Percentiles rank a stretch among this genome's conserved stretches.
phyloP scores from a whole-genome alignment of 495 filamentous ascomycete genomes.

The Penicillium waksmanii region DNA sequence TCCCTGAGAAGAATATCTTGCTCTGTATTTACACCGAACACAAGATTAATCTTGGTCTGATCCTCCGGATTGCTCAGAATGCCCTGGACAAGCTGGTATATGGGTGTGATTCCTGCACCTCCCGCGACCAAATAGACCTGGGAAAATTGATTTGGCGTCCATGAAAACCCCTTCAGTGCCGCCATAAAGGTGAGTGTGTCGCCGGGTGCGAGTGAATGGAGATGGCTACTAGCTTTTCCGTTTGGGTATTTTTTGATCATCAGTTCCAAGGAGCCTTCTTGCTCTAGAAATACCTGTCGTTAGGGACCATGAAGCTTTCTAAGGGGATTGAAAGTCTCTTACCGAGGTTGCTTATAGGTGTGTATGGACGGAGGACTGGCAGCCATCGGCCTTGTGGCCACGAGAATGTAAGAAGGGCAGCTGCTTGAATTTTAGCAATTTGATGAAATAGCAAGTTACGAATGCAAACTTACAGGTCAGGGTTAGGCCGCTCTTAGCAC shows the following conservation, averaged over 20 bases:
- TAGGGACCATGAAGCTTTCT: neutral
- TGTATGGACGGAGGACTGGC: conserved; percentile 62
- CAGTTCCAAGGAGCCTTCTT: conserved; percentile 58
- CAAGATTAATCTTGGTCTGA: conserved; percentile 62
- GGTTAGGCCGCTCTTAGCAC: conserved; percentile 51
- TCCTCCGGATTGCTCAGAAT: conserved; percentile 66
- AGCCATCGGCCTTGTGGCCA: conserved; percentile 55
- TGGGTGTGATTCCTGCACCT: conserved; percentile 66
- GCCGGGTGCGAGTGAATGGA: conserved; percentile 65
- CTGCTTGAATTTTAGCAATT: conserved; percentile 26
- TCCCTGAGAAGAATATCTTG: conserved; percentile 60
- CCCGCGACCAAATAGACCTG: conserved; percentile 64
- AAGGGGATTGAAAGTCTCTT: conserved; percentile 10
- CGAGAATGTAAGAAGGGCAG: conserved; percentile 58
- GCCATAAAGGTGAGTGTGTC: conserved; percentile 57
- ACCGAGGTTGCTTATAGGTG: conserved; percentile 60
- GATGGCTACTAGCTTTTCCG: conserved; percentile 61
- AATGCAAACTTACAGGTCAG: conserved; percentile 50
- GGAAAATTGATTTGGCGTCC: conserved; percentile 57
- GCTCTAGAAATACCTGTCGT: conserved; percentile 36
- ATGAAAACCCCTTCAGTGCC: conserved; percentile 54
- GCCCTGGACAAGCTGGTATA: conserved; percentile 62
- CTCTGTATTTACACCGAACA: conserved; percentile 69
- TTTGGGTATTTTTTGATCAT: conserved; percentile 68
- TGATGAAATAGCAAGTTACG: neutral